Base-by-base conservation (phyloP, 2,329 filamentous ascomycete genomes). In the Dactylellina leptospora region DNA sequence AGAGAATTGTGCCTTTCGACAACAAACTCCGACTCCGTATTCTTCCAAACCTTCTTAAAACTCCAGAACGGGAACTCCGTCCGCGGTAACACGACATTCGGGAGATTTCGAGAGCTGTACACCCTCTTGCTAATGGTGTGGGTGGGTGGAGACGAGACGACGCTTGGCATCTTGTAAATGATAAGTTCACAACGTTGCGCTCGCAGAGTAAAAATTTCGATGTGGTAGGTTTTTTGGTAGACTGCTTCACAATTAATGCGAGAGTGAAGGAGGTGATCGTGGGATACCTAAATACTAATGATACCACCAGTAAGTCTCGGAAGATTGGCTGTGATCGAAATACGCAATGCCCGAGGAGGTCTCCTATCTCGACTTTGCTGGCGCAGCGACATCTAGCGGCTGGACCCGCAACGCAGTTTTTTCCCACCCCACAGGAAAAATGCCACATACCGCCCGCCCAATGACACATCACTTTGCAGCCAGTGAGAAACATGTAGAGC, bases 391-490 rank as follows among this genome's bases (percentile, higher is more conserved):
- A n/a, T n/a, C n/a, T n/a, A n/a, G n/a, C n/a, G n/a, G n/a, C n/a
- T n/a, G n/a, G n/a, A n/a, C n/a, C 40, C 22, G 20, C 48, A 53
- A 53, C 48, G 30, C 48, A 53, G n/a, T 53, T 53, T 53, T 18
- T 38, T 5, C 25, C 10, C 11, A 3, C 11, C 28, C 28, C 48
- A 27, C 36, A 27, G 23, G 27, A 23, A 53, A 53, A 53, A 53
- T 53, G 48, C 48, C 48, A 53, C 48, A 53, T 53, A 11, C n/a
- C 13, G 28, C 30, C 20, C 30, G 48, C 48, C 48, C 48, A 53
- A 53, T 53, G 48, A 53, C 48, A 53, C 48, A 16, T 53, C 48
- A 53, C 48, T 53, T 53, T 53, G 48, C 48, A 53, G 48, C n/a
- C 25, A 20, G 47, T 33, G 27, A 27, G 27, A 10, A 33, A 20